These are phyloP conservation scores for Infundibulicybe gibba DNA, from an alignment of 768 basidiomycete genomes.

Conservation along the genomic window DNA sequence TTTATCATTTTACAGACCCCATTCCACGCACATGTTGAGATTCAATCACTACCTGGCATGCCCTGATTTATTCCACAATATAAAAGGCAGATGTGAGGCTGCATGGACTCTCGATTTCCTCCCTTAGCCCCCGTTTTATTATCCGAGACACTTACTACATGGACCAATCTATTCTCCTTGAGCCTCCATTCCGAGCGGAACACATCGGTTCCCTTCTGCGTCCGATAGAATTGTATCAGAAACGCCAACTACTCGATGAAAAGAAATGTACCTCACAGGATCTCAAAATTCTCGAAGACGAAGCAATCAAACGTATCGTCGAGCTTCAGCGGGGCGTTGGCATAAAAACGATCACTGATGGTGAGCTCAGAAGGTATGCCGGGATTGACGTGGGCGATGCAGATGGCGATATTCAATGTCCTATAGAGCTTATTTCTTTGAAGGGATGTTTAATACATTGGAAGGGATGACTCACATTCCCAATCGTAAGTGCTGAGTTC, in stretches of 20 bases:
- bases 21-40: neutral
- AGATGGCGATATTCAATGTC: conserved; percentile 1
- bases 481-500: conserved; percentile 31
- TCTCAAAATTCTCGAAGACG: conserved; percentile 45
- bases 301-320: conserved; percentile 49
- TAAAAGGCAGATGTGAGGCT: conserved; percentile 3
- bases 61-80: conserved; percentile 17
- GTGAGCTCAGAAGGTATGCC: conserved; percentile 42
- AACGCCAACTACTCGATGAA: conserved; percentile 39
- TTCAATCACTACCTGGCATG: conserved; percentile 11
- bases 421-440: conserved; percentile 51
- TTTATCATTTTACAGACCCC: neutral
- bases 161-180: conserved; percentile 13
- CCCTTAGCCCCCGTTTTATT: neutral
- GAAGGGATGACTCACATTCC: conserved; percentile 58
- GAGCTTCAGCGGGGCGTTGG: conserved; percentile 51
- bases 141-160: too few relatives aligned
- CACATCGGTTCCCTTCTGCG: conserved; percentile 64
- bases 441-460: conserved; percentile 65
- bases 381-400: conserved; percentile 2
- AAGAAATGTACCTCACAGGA: conserved; percentile 38
- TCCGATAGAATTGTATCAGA: conserved; percentile 43
- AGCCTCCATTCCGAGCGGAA: conserved; percentile 45
- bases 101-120: neutral
- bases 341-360: conserved; percentile 60